Percentiles rank a stretch among this genome's conserved stretches.
phyloP scores from a whole-genome alignment of 2,329 filamentous ascomycete species.

The Exophiala bonariae region DNA sequence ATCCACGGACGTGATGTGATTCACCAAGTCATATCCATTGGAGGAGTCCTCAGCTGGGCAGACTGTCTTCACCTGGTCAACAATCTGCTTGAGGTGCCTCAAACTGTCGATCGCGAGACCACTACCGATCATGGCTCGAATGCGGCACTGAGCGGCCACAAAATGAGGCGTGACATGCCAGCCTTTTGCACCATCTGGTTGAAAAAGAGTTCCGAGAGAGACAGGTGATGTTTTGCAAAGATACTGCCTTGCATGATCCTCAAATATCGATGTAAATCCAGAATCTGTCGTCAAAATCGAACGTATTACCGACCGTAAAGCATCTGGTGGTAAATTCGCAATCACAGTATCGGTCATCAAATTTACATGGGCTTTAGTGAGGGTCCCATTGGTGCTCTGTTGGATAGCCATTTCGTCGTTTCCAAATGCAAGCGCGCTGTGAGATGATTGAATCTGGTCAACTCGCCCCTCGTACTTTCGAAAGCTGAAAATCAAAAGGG shows the following conservation, averaged over 20 bases:
- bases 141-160: constrained; percentile 22
- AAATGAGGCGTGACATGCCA: neutral
- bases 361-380: constrained; percentile 42
- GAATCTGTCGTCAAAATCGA: constrained; percentile 14
- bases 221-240: constrained; percentile 26
- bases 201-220: constrained; percentile 1
- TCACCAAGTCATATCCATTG: constrained; percentile 13
- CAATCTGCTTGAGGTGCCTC: neutral
- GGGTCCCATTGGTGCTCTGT: neutral
- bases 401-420: neutral
- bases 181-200: neutral
- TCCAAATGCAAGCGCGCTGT: no score
- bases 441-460: no score
- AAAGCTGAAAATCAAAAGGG: no score
- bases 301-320: constrained; percentile 40
- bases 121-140: constrained; percentile 36
- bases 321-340: constrained; percentile 43
- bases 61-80: neutral
- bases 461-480: no score
- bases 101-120: constrained; percentile 34
- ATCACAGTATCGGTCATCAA: constrained; percentile 51
- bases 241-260: constrained; percentile 33
- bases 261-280: constrained; percentile 34
- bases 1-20: constrained; percentile 34
- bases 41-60: neutral